These are phyloP conservation scores for Termitomyces sp. DNA, from an alignment of 768 basidiomycete species.

Conservation along the genomic window DNA sequence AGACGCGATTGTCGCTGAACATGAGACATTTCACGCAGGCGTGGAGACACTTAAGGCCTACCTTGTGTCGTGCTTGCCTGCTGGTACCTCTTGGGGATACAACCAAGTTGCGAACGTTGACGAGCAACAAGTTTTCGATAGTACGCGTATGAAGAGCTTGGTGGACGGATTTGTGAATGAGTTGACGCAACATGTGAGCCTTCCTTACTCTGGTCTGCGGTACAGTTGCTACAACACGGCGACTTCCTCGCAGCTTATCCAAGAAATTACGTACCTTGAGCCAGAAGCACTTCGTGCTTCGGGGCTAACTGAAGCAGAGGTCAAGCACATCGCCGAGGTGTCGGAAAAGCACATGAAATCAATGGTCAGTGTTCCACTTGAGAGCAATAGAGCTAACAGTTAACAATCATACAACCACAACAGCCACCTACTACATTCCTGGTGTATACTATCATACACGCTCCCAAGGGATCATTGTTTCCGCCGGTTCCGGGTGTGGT, in stretches of 20 bases:
- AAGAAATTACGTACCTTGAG: conserved; percentile 17
- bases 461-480: conserved; percentile 13
- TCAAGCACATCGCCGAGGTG: conserved; percentile 12
- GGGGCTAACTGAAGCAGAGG: conserved; percentile 14
- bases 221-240: not conserved
- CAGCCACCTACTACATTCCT: conserved; percentile 15
- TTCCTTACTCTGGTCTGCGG: not conserved
- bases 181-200: conserved; percentile 11
- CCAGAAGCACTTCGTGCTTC: conserved; percentile 14
- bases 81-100: conserved; percentile 16
- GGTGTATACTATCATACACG: conserved; percentile 13
- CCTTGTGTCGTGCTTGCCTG: conserved; percentile 16
- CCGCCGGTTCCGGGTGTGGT: conserved; percentile 15
- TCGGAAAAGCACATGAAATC: conserved; percentile 17
- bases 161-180: conserved; percentile 12
- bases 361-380: conserved; percentile 8
- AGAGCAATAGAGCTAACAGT: not conserved
- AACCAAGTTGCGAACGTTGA: conserved; percentile 6
- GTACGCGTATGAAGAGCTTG: conserved; percentile 1
- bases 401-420: not conserved
- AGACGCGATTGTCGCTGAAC: conserved; percentile 13
- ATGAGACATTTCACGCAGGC: conserved; percentile 15
- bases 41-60: conserved; percentile 13
- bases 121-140: conserved; percentile 11
- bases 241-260: conserved; percentile 6